Base-by-base conservation (phyloP, 352 stramenopile species). In the Aphanomyces stellatus region DNA sequence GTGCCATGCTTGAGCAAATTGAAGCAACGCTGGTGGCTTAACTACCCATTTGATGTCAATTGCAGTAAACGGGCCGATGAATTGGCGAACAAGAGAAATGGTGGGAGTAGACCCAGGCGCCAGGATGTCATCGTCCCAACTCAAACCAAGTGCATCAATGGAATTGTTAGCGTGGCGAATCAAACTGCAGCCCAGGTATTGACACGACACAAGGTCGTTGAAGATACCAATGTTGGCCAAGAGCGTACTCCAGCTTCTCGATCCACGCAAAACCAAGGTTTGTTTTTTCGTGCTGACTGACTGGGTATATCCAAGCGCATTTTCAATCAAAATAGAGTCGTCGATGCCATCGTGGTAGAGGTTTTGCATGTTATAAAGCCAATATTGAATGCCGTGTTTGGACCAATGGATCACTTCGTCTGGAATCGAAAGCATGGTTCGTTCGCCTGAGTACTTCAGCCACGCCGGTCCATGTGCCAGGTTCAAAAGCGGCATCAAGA, bases 21-120 rank as follows among this genome's bases (percentile, higher is more conserved):
- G 4, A 33, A 46, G 28, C 11, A 65, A 25, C 3, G 13, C 5
- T 4, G 15, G 7, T 8, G 43, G 57, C 15, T 17, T 11, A 2
- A 27, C n/a, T 5, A 65, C 41, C 57, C 57, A 65, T 37, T 65
- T 46, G n/a, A 65, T 13, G 43, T 65, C 57, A 53, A 65, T 65
- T 10, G 27, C 31, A 13, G 35, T 13, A 30, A 65, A 41, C 43
- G 57, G 57, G 7, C 57, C 57, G 3, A 65, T 13, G n/a, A 25
- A 8, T 15, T 53, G 15, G 27, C 41, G 57, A 33, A 65, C 34
- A 8, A 65, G 28, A 8, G 37, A 27, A 8, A 5, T 22, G 7
- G 13, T 22, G 19, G 19, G 8, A 24, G 8, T 51, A 22, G n/a
- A 27, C 8, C 13, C 13, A 10, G 42, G 42, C 5, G 5, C 8